Conservation (phyloP, 306 rosid genomes). For the Inga laurina region DNA sequence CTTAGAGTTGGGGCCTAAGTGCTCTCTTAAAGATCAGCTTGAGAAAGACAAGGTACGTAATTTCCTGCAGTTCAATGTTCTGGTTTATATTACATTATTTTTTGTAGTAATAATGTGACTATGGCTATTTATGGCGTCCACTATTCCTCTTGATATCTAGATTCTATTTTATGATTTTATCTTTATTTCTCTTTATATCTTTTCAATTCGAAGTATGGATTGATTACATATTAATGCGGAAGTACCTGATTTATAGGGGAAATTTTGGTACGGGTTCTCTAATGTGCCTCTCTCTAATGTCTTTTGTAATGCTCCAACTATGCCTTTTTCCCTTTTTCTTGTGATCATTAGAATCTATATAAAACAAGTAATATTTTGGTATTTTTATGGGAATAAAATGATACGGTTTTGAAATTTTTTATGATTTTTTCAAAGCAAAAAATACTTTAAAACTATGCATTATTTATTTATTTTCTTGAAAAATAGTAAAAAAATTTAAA, state of each 20-base stretch:
- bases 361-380: too few relatives aligned
- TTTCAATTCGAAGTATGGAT: not conserved
- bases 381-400: too few relatives aligned
- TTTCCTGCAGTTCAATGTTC: not conserved
- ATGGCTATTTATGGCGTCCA: not conserved
- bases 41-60: constrained; percentile 80
- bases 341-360: too few relatives aligned
- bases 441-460: too few relatives aligned
- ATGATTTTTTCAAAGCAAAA: too few relatives aligned
- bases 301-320: too few relatives aligned
- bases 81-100: not conserved
- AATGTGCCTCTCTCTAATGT: too few relatives aligned
- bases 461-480: too few relatives aligned
- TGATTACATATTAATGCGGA: not conserved
- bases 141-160: not conserved
- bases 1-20: constrained; percentile 75
- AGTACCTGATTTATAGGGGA: not conserved
- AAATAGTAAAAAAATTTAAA: too few relatives aligned
- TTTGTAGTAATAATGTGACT: not conserved
- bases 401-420: too few relatives aligned
- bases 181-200: not conserved
- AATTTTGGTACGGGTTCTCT: too few relatives aligned
- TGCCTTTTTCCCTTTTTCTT: too few relatives aligned
- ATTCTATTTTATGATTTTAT: not conserved
- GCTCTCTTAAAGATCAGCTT: constrained; percentile 72